Conservation (phyloP, 176 grass and related monocot species). For the Musa troglodytarum region DNA sequence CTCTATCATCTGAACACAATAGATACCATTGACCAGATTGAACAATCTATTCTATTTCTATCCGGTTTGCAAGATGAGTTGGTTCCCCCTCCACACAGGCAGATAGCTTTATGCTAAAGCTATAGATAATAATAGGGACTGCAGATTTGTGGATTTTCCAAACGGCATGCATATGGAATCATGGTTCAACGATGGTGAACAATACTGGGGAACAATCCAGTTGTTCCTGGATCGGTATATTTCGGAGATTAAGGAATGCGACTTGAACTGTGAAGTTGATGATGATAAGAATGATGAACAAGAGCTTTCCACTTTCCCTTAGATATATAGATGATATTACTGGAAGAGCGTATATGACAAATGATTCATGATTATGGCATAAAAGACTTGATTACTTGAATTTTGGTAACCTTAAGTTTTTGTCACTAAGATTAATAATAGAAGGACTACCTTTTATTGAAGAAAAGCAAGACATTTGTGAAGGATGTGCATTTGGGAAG, state of each 20-base stretch:
- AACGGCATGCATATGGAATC: conserved; percentile 97
- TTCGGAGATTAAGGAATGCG: conserved; percentile 35
- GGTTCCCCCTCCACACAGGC: conserved; percentile 83
- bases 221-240: conserved; percentile 62
- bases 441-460: no score
- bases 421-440: no score
- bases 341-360: no score
- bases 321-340: no score
- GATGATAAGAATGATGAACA: conserved; percentile 11
- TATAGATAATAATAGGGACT: conserved; percentile 45
- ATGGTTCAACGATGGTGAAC: conserved; percentile 70
- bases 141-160: conserved; percentile 93
- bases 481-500: no score
- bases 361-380: no score
- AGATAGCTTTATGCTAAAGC: conserved; percentile 55
- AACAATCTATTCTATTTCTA: conserved; percentile 84
- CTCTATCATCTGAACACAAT: conserved; percentile 42
- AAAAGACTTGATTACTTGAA: no score
- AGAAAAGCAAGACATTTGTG: no score
- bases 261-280: conserved; percentile 36
- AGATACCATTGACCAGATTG: conserved; percentile 67
- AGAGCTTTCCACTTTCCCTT: no score
- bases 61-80: conserved; percentile 96
- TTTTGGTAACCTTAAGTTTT: no score
- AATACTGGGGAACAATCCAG: conserved; percentile 90